Evolutionary conservation across 208 protist genomes (phyloP).

Genomic region (Porcisia deanei): DNA sequence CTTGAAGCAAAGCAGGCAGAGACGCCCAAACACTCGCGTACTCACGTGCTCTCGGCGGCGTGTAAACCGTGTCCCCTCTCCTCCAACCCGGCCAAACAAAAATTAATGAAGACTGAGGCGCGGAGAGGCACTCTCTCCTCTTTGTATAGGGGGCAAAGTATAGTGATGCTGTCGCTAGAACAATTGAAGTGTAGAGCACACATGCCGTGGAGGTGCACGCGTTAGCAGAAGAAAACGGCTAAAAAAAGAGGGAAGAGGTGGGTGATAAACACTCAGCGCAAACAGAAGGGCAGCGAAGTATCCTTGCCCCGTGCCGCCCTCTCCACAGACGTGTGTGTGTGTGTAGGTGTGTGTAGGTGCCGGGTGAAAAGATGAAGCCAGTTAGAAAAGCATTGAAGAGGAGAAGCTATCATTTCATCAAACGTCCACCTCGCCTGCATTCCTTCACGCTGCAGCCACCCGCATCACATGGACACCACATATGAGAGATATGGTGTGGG

Average conservation of each 20-base stretch:
- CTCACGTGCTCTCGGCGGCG: neutral
- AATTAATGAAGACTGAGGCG: neutral
- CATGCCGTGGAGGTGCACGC: neutral
- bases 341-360: too few relatives aligned
- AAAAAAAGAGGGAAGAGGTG: slow-evolving; percentile 4
- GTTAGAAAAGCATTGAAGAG: slow-evolving; percentile 3
- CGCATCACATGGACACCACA: neutral
- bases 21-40: neutral
- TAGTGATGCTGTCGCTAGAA: neutral
- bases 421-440: neutral
- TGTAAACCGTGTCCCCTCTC: neutral
- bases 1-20: neutral
- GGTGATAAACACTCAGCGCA: too few relatives aligned
- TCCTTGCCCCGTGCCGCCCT: too few relatives aligned
- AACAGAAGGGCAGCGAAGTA: neutral
- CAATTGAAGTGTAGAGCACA: neutral
- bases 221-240: neutral
- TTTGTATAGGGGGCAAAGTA: neutral
- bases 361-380: neutral
- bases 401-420: neutral
- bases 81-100: neutral
- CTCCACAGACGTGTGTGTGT: neutral
- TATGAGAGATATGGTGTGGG: neutral
- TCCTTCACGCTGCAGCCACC: neutral
- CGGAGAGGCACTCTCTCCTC: neutral